Base-by-base conservation (phyloP, 2,329 filamentous ascomycete species). In the Drechslera avenae region DNA sequence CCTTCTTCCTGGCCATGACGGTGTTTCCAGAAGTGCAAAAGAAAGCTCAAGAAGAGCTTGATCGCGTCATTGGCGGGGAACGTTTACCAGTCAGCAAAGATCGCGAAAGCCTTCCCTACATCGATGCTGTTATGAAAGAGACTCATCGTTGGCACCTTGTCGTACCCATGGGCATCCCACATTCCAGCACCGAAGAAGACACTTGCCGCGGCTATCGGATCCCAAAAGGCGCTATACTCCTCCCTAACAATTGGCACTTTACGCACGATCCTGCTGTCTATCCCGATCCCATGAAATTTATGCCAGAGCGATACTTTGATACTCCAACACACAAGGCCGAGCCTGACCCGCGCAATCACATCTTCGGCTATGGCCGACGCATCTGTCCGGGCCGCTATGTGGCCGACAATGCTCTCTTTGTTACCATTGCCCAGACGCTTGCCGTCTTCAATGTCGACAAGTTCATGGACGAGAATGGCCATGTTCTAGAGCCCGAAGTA, bases 1-100 rank as follows among this genome's bases (percentile, higher is more conserved):
- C 57, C 0, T 83, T 83, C 60, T 72, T 81, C 16, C 72, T 84
- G 0, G 81, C 80, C 0, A 83, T 83, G 64, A 76, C 73, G 13
- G 71, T 81, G n/a, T 79, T 78, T 26, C 78, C 78, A 4, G 57
- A 64, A 2, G 65, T 81, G 0, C 79, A 81, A 46, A 56, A 58
- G 13, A 82, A 81, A 54, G 79, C 77, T 0, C 76, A 76, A 53
- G 67, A 64, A 6, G 72, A 78, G 39, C 62, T 84, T 10, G 81
- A 84, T 50, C 57, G 64, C 2, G 76, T 82, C 0, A 73, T 82
- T 9, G 79, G 79, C 3, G 64, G 71, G 8, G 3, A 10, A 31
- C 69, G 81, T 5, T 66, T 83, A 1, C 81, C 81, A 1, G 71
- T 62, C 0, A 77, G 79, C 50, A 69, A 75, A 2, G 81, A 84